These are phyloP conservation scores for Candolleomyces aberdarensis DNA, from an alignment of 768 basidiomycete genomes.

Conservation along the genomic window DNA sequence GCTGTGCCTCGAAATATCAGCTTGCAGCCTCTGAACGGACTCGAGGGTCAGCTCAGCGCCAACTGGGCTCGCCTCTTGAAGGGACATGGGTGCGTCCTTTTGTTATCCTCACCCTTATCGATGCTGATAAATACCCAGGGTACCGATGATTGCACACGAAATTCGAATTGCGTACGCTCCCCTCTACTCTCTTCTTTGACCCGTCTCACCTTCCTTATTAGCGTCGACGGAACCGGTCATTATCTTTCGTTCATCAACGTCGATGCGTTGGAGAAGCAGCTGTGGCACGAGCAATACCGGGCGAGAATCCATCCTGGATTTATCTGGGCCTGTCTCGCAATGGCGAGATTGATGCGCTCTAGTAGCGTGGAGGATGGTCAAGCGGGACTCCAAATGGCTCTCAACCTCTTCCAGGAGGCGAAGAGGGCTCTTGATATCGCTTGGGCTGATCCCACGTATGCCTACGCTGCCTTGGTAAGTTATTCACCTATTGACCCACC, in stretches of 20 bases:
- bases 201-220: constrained; percentile 22
- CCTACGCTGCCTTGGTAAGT: constrained; percentile 63
- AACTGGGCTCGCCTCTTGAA: constrained; percentile 2
- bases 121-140: constrained; percentile 2
- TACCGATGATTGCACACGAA: constrained; percentile 20
- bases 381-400: constrained; percentile 53
- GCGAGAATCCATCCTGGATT: constrained; percentile 66
- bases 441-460: neutral
- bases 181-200: neutral
- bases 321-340: constrained; percentile 63
- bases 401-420: constrained; percentile 55
- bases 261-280: constrained; percentile 46
- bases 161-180: constrained; percentile 26
- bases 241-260: constrained; percentile 70
- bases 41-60: neutral
- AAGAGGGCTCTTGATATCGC: constrained; percentile 43
- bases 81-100: neutral
- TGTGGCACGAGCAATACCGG: constrained; percentile 52
- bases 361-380: constrained; percentile 60
- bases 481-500: too few relatives aligned
- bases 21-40: neutral
- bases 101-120: constrained; percentile 1
- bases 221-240: constrained; percentile 61
- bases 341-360: constrained; percentile 70
- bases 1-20: neutral